phyloP scores from a whole-genome alignment of 441 rosid species.

The Dalechampia spathulata region DNA sequence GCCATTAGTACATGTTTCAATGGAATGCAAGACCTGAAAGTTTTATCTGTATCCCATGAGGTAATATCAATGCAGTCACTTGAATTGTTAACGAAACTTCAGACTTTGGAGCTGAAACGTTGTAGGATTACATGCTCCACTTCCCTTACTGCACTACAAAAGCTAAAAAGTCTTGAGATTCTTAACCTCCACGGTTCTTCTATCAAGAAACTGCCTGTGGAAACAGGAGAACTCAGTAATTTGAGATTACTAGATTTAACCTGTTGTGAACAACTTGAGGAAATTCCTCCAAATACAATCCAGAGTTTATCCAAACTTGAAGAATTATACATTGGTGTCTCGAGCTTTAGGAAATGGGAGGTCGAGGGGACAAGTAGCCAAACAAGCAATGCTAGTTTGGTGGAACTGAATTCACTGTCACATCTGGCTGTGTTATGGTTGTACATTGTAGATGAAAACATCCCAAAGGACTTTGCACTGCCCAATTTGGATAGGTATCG shows the following conservation, averaged over 20 bases:
- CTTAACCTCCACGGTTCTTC: background rate
- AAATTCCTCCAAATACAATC: background rate
- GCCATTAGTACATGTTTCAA: too few species aligned
- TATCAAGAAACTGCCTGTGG: background rate
- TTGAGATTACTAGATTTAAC: background rate
- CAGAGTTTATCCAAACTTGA: background rate
- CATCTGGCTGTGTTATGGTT: background rate
- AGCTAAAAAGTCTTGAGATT: background rate
- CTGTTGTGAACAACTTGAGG: background rate
- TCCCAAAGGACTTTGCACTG: constrained; percentile 4
- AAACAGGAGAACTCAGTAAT: background rate
- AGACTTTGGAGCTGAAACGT: background rate
- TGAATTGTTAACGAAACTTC: background rate
- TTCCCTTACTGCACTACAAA: background rate
- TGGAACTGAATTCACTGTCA: background rate
- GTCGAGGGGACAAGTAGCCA: background rate
- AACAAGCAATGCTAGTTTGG: background rate
- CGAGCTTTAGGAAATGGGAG: background rate
- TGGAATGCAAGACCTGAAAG: background rate
- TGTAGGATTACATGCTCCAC: background rate
- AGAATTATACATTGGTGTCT: background rate
- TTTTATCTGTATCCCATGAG: background rate
- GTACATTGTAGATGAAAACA: background rate
- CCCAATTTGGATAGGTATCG: constrained; percentile 1
- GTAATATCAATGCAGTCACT: background rate